Conservation (phyloP, 2,329 filamentous ascomycete genomes). For the Colletotrichum navitas region DNA sequence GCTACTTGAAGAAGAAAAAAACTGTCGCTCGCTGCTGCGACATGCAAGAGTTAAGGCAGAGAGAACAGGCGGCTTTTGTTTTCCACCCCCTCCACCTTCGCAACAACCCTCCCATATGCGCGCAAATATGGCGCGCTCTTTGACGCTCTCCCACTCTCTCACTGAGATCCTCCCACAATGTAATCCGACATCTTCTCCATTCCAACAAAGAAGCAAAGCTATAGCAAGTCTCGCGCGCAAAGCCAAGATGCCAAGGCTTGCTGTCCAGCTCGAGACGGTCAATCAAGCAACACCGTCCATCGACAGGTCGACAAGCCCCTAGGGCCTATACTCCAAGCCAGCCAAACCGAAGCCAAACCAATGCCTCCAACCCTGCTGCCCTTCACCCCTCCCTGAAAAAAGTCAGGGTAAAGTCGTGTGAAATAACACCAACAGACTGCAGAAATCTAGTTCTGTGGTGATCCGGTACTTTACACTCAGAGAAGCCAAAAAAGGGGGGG, state of each 20-base stretch:
- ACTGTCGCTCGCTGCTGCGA: constrained; percentile 3
- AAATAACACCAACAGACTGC: constrained; percentile 40
- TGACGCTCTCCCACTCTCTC: neutral
- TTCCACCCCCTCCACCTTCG: constrained; percentile 7
- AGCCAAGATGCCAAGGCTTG: constrained; percentile 24
- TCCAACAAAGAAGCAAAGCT: constrained; percentile 35
- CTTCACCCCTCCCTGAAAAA: constrained; percentile 9
- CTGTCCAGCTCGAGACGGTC: constrained; percentile 19
- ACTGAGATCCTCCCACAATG: constrained; percentile 26
- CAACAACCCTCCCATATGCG: constrained; percentile 11
- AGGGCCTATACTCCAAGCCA: constrained; percentile 36
- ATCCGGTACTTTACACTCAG: constrained; percentile 32
- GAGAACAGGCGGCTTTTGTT: constrained; percentile 13
- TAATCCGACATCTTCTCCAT: constrained; percentile 32
- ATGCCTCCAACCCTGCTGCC: constrained; percentile 31
- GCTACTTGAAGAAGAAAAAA: constrained; percentile 19
- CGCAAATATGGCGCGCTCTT: constrained; percentile 5
- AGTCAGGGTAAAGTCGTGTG: constrained; percentile 9
- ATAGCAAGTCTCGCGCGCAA: constrained; percentile 34
- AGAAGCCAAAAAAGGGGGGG: constrained; percentile 43
- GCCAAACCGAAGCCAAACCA: constrained; percentile 30
- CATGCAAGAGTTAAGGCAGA: constrained; percentile 1
- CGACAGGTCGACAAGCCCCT: constrained; percentile 25
- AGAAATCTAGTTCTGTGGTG: constrained; percentile 25
- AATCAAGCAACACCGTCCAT: constrained; percentile 25